Percentiles rank a stretch among this genome's conserved stretches.
These are phyloP conservation scores for Eucalyptus erythrocorys DNA, from an alignment of 345 rosid species.

Conservation along the genomic window DNA sequence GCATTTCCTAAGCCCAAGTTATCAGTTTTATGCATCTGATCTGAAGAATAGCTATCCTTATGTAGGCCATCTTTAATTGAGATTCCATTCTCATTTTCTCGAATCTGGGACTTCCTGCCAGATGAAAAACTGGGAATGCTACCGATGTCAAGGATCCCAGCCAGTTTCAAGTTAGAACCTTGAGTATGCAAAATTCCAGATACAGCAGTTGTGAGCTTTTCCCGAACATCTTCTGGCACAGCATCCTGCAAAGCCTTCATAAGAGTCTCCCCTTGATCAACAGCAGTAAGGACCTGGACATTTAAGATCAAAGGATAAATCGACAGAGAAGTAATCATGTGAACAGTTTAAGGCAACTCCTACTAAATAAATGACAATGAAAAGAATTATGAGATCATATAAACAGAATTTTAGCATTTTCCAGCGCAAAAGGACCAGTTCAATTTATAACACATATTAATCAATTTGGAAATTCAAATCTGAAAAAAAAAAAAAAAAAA, in stretches of 20 bases:
- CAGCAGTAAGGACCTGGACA: conserved; percentile 80
- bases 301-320: neutral
- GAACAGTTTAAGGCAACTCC: neutral
- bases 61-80: conserved; percentile 12
- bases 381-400: neutral
- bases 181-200: conserved; percentile 51
- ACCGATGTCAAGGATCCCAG: conserved; percentile 19
- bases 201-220: conserved; percentile 55
- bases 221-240: conserved; percentile 93
- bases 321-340: neutral
- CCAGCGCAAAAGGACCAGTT: neutral
- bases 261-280: conserved; percentile 77
- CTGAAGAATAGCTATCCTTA: conserved; percentile 23
- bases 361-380: neutral
- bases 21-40: conserved; percentile 26
- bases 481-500: neutral
- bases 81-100: conserved; percentile 21
- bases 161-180: conserved; percentile 33
- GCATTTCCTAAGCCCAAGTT: conserved; percentile 10
- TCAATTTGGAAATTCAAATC: neutral
- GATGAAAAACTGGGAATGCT: conserved; percentile 27
- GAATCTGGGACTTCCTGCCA: conserved; percentile 15
- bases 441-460: neutral
- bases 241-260: conserved; percentile 83
- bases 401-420: neutral